Base-by-base conservation (phyloP, 2,329 filamentous ascomycete genomes). In the Epichloe scottii region DNA sequence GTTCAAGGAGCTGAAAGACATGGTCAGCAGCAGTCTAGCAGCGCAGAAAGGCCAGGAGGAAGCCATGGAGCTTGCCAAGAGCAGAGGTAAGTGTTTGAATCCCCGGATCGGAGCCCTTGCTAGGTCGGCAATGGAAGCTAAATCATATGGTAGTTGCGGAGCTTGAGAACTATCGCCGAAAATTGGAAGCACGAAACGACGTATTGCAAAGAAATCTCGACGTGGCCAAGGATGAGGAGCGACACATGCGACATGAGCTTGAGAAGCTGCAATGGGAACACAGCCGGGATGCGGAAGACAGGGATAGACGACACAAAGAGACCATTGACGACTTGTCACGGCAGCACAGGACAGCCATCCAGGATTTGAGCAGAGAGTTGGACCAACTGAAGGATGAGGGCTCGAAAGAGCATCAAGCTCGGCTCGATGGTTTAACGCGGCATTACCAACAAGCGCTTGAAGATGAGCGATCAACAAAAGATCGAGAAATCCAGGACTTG, bases 41-140 rank as follows among this genome's bases (percentile, higher is more conserved):
- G 82, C 88, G 50, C 82, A 80, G 58, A 83, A 78, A 51, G 77
- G 75, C 5, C 73, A 89, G 54, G 88, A 91, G 59, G 85, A 93
- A 55, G 79, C 83, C 0, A 75, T 94, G 44, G 80, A 84, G 15
- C 59, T 87, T 10, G 85, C 87, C 57, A 94, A 91, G 63, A 77
- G 75, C 48, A 79, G 83, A 76, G 81, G 88, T 93, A 73, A 57
- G 79, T 42, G 17, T 5, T 26, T 33, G 10, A 12, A 15, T n/a
- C 17, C 7, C 15, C 23, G 21, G 5, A 21, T 8, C 30, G 8
- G 11, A 6, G 23, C 4, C 33, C 34, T 23, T 17, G 19, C 5
- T 19, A 2, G 10, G 4, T 26, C 5, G 14, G 14, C 17, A 37
- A 41, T 23, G 15, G 15, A 45, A 60, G 37, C 55, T 62, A 44